These are phyloP conservation scores for Leccinum rimulosum DNA, from an alignment of 768 basidiomycete species.

Conservation along the genomic window DNA sequence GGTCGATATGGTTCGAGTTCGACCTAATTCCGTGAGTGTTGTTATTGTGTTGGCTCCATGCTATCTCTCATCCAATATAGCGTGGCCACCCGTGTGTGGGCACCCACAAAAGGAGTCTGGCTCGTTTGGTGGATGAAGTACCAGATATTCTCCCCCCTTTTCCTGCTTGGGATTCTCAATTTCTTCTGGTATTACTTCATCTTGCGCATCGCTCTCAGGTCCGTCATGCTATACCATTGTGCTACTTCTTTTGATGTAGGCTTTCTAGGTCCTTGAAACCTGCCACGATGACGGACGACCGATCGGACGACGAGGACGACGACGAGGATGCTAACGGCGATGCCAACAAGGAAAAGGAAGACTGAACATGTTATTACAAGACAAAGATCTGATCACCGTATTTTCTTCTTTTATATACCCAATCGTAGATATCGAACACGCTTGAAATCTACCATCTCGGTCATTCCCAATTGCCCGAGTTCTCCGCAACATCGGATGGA, in stretches of 20 bases:
- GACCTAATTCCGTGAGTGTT: conserved; percentile 67
- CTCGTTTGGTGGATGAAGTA: conserved; percentile 76
- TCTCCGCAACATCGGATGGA: conserved; percentile 3
- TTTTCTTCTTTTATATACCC: conserved; percentile 11
- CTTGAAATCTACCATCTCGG: not conserved
- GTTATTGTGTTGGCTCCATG: not conserved
- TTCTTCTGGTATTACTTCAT: conserved; percentile 93
- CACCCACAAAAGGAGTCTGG: conserved; percentile 62
- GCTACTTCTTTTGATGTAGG: conserved; percentile 8
- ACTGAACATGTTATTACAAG: conserved; percentile 20
- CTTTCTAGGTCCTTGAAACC: conserved; percentile 50
- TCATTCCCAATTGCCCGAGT: conserved; percentile 3
- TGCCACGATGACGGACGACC: conserved; percentile 55
- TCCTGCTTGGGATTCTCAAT: conserved; percentile 79
- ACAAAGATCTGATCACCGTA: not conserved
- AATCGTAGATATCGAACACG: not conserved
- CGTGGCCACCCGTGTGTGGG: conserved; percentile 54
- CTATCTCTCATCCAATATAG: conserved; percentile 34
- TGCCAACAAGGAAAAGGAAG: conserved; percentile 29
- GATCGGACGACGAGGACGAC: conserved; percentile 78
- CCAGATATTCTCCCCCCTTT: conserved; percentile 74
- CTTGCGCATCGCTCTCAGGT: conserved; percentile 73
- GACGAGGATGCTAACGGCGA: conserved; percentile 34
- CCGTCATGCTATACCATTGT: conserved; percentile 22
- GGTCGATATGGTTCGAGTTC: conserved; percentile 82